Base-by-base conservation (phyloP, 139 green algal genomes). In the Mychonastes homosphaera region DNA sequence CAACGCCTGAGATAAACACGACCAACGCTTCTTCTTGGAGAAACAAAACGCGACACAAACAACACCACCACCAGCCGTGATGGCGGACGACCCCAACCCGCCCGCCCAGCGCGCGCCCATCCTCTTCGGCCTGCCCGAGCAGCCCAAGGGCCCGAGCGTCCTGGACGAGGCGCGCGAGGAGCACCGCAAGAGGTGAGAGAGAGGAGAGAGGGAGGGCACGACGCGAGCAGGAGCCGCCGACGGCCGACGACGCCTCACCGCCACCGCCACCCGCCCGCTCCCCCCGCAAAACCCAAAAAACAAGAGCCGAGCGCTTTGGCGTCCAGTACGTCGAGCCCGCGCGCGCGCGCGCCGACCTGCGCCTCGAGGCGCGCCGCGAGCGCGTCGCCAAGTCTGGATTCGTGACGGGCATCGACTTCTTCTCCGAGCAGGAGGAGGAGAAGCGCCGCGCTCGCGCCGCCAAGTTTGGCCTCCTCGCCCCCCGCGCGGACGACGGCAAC, bases 381-480 rank as follows among this genome's bases (percentile, higher is more conserved):
- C 46, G 62, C 10, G 45, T 75, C 13, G 35, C 39, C 36, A 30
- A 63, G 6, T 53, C 54, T 8, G 79, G 74, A 16, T 87, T 91
- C 53, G 64, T 64, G 0, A 87, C 79, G 0, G 83, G 83, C 19
- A 68, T 93, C 21, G 84, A 90, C 60, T 16, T 87, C 0, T 84
- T 85, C 32, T 70, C 55, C 3, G 32, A 78, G 71, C n/a, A n/a
- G n/a, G 86, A 89, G 63, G 84, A 94, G 64, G 63, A 62, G 0
- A 86, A 86, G 67, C 70, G 71, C 0, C 38, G 50, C 18, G 55
- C 73, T 6, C 75, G 86, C 6, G 84, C 83, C 4, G 52, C 54
- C 7, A 76, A 77, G 24, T 87, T 86, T 53, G 56, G 63, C 2
- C 32, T 62, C 2, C 35, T 34, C 4, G 38, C 39, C 4, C 41